Percentiles rank a stretch among this genome's conserved stretches.
These are phyloP conservation scores for Phialophora expanda DNA, from an alignment of 2,329 filamentous ascomycete species.

Conservation along the genomic window DNA sequence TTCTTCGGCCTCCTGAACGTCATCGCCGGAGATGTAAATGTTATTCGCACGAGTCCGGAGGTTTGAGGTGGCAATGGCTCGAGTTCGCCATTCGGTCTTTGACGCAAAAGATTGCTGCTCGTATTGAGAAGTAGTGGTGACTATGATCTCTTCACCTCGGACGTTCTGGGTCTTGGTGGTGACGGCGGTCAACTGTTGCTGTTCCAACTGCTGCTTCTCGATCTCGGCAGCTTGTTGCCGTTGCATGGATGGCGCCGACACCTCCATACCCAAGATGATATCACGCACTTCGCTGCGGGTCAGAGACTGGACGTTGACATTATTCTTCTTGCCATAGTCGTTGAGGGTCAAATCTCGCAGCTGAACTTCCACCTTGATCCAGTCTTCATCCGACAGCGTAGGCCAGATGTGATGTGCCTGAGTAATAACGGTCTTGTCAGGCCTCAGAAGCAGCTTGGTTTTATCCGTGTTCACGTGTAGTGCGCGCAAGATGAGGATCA, in stretches of 20 bases:
- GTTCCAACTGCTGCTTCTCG: conserved; percentile 97
- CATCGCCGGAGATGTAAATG: conserved; percentile 96
- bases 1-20: conserved; percentile 82
- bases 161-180: conserved; percentile 98
- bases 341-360: conserved; percentile 94
- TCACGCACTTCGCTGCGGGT: conserved; percentile 97
- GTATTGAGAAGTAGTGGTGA: conserved; percentile 96
- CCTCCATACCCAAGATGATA: conserved; percentile 99
- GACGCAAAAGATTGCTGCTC: conserved; percentile 97
- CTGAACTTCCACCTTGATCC: conserved; percentile 99
- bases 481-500: conserved; percentile 90
- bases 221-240: conserved; percentile 98
- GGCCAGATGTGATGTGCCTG: conserved; percentile 99
- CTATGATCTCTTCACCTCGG: conserved; percentile 95
- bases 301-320: conserved; percentile 95
- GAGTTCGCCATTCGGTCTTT: conserved; percentile 97
- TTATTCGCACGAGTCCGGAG: conserved; percentile 93
- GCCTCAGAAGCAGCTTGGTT: conserved; percentile 91
- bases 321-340: conserved; percentile 99
- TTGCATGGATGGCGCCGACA: conserved; percentile 96
- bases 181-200: conserved; percentile 93
- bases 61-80: conserved; percentile 95
- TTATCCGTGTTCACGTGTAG: conserved; percentile 98
- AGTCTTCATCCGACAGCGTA: conserved; percentile 89
- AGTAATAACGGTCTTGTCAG: conserved; percentile 97